These are phyloP conservation scores for Butyriboletus appendiculatus DNA, from an alignment of 1,284 basidiomycete genomes.

Conservation along the genomic window DNA sequence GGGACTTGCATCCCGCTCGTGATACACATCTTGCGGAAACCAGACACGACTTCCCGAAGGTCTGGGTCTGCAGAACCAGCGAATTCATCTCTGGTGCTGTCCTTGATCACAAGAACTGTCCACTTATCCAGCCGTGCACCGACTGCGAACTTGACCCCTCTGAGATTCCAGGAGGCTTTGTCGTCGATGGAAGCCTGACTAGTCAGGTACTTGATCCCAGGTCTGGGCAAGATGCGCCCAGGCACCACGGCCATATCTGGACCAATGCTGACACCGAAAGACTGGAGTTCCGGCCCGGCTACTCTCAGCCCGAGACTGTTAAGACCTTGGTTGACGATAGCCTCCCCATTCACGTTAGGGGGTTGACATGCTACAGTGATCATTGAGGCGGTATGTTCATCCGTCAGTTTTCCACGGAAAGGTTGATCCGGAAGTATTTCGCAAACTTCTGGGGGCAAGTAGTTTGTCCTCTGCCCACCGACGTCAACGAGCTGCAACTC, in stretches of 20 bases:
- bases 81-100: conserved; percentile 58
- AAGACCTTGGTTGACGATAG: conserved; percentile 62
- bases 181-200: conserved; percentile 54
- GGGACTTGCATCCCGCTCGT: conserved; percentile 58
- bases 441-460: conserved; percentile 72
- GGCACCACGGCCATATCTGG: conserved; percentile 75
- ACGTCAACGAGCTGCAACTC: conserved; percentile 69
- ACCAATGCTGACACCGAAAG: conserved; percentile 65
- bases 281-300: conserved; percentile 44
- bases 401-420: conserved; percentile 68
- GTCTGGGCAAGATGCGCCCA: conserved; percentile 65
- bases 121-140: conserved; percentile 58
- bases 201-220: conserved; percentile 55
- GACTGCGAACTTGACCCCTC: conserved; percentile 60
- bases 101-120: conserved; percentile 66
- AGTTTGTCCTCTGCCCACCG: conserved; percentile 57
- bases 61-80: conserved; percentile 49
- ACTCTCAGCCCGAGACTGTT: conserved; percentile 59
- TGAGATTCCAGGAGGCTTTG: conserved; percentile 69
- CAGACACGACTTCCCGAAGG: conserved; percentile 44
- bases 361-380: conserved; percentile 69
- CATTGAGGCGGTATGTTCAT: conserved; percentile 74
- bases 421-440: conserved; percentile 73
- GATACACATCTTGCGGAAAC: conserved; percentile 62
- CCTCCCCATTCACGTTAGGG: conserved; percentile 66